Conservation (phyloP, 1,284 basidiomycete genomes). For the Peniophora sp. region DNA sequence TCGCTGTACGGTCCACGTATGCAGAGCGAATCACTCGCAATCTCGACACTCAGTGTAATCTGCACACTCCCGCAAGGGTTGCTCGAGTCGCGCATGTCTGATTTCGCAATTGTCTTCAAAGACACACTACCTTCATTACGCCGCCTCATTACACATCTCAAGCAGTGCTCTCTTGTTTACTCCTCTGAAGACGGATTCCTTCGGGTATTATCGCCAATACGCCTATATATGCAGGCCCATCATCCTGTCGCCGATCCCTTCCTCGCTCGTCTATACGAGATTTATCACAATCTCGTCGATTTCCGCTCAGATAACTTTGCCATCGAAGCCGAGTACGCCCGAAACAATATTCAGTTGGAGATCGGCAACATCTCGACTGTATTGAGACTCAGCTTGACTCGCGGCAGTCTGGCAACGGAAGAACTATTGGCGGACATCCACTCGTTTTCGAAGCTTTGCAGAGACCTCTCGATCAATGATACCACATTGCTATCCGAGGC, state of each 20-base stretch:
- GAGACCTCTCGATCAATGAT: too few species aligned
- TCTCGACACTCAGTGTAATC: not conserved
- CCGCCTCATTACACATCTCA: not conserved
- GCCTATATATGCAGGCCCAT: not conserved
- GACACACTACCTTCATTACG: not conserved
- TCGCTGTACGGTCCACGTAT: not conserved
- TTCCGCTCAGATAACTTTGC: not conserved
- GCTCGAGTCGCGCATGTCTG: not conserved
- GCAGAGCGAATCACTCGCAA: not conserved
- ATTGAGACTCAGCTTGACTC: not conserved
- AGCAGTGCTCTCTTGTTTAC: not conserved
- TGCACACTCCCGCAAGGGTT: not conserved
- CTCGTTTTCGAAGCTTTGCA: too few species aligned
- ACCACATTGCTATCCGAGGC: too few species aligned
- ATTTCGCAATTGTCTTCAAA: not conserved
- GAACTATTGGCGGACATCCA: too few species aligned
- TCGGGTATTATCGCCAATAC: not conserved
- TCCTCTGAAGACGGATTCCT: not conserved
- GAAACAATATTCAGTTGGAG: not conserved
- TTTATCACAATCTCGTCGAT: too few species aligned
- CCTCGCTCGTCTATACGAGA: not conserved
- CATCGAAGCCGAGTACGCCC: not conserved
- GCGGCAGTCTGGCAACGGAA: not conserved
- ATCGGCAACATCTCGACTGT: constrained; percentile 1
- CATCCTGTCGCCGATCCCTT: not conserved